A percentile compares a stretch with the other conserved stretches of the same genome.
Conservation (phyloP, 2,329 filamentous ascomycete species). For the Cercospora berteroae region DNA sequence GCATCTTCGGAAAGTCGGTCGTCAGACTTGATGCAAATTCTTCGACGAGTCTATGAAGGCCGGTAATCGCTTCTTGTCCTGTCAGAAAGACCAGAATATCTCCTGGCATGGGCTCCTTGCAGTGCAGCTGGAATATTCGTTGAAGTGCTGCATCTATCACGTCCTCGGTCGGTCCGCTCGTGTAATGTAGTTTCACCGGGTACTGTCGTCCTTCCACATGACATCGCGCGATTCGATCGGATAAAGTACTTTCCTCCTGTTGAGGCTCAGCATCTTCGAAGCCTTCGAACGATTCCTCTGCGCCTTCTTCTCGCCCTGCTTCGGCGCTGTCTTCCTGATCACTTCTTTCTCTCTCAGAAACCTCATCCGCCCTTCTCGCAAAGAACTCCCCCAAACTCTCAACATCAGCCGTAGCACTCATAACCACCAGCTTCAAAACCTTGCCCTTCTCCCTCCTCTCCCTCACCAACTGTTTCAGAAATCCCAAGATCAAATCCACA, state of each 20-base stretch:
- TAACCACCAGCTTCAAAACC: conserved; percentile 84
- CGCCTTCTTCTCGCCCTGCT: conserved; percentile 5
- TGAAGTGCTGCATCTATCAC: conserved; percentile 79
- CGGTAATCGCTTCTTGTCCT: conserved; percentile 89
- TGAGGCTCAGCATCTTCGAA: conserved; percentile 27
- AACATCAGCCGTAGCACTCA: conserved; percentile 95
- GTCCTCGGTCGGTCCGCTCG: conserved; percentile 71
- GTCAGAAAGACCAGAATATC: conserved; percentile 91
- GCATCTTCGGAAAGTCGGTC: conserved; percentile 44
- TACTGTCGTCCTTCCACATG: conserved; percentile 85
- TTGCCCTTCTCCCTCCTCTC: conserved; percentile 59
- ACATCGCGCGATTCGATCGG: conserved; percentile 38
- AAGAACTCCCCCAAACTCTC: conserved; percentile 78
- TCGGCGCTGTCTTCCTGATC: not conserved
- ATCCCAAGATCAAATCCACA: conserved; percentile 86
- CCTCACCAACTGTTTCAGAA: conserved; percentile 73
- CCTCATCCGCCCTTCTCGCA: conserved; percentile 25
- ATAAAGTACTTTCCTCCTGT: conserved; percentile 1
- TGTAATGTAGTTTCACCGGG: conserved; percentile 75
- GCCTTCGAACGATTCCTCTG: conserved; percentile 22
- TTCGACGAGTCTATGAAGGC: conserved; percentile 74
- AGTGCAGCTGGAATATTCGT: conserved; percentile 80
- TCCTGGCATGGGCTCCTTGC: conserved; percentile 79
- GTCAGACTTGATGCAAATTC: conserved; percentile 73
- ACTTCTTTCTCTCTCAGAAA: not conserved